phyloP scores from a whole-genome alignment of 805 yeast genomes.

The Komagataella pastoris region DNA sequence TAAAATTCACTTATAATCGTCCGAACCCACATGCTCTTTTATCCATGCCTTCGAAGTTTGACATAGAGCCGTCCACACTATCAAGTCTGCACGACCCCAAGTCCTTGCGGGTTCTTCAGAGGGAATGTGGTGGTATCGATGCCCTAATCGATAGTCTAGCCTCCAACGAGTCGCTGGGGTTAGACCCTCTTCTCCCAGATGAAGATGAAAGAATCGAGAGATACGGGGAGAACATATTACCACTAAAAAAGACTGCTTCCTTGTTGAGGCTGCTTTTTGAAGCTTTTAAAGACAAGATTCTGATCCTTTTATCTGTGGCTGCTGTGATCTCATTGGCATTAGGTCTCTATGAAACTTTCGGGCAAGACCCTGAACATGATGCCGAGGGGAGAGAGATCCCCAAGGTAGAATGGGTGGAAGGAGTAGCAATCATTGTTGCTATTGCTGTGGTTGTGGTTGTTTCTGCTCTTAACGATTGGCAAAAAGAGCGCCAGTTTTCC shows the following conservation, averaged over 20 bases:
- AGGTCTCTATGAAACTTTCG: conserved; percentile 88
- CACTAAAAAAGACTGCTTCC: conserved; percentile 57
- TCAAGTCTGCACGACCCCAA: conserved; percentile 50
- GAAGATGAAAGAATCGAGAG: conserved; percentile 21
- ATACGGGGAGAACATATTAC: conserved; percentile 64
- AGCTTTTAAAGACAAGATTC: conserved; percentile 84
- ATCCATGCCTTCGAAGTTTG: background rate
- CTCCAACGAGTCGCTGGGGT: conserved; percentile 27
- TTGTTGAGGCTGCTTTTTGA: conserved; percentile 59
- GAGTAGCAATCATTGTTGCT: conserved; percentile 93
- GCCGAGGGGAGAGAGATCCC: conserved; percentile 68
- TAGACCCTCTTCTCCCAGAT: conserved; percentile 19
- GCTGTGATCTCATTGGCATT: conserved; percentile 82
- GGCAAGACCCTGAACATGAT: conserved; percentile 67
- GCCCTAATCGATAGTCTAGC: conserved; percentile 16
- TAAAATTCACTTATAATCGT: background rate
- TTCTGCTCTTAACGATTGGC: conserved; percentile 93
- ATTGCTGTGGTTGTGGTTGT: conserved; percentile 82
- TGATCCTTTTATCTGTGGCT: conserved; percentile 71
- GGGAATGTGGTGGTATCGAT: conserved; percentile 31
- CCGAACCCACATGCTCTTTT: background rate
- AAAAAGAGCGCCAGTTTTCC: conserved; percentile 88
- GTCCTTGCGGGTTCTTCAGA: conserved; percentile 25
- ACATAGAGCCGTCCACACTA: conserved; percentile 10
- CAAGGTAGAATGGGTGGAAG: conserved; percentile 96